phyloP scores from a whole-genome alignment of 768 basidiomycete species.

The Auricularia sp. region DNA sequence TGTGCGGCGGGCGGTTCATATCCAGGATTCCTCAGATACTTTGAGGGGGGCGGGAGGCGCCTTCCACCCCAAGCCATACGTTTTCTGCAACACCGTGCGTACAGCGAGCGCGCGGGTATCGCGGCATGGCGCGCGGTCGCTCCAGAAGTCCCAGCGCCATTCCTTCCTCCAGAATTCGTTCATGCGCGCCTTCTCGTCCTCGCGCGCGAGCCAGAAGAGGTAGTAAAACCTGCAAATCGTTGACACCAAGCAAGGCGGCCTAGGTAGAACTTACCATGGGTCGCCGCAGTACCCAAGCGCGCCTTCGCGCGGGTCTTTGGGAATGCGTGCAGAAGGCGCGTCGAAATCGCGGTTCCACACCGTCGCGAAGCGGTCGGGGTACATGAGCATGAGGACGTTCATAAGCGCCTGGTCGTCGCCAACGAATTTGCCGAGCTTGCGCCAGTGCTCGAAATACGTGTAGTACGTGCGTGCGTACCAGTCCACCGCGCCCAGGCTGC shows the following conservation, averaged over 20 bases:
- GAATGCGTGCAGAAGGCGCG: constrained; percentile 3
- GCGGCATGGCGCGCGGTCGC: not conserved
- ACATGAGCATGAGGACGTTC: constrained; percentile 36
- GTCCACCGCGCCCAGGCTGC: constrained; percentile 30
- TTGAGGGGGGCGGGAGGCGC: not conserved
- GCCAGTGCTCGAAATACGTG: constrained; percentile 42
- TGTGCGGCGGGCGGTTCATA: not conserved
- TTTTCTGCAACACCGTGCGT: not conserved
- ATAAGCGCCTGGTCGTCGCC: constrained; percentile 51
- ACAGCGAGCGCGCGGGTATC: not conserved
- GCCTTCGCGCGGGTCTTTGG: constrained; percentile 14
- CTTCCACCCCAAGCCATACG: not conserved
- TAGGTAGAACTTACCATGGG: constrained; percentile 24
- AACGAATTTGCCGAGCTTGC: constrained; percentile 35
- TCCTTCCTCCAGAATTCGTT: constrained; percentile 9
- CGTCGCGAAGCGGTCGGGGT: constrained; percentile 35
- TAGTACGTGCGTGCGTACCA: constrained; percentile 42
- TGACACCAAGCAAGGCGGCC: not conserved
- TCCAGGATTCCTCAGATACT: not conserved
- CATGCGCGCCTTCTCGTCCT: constrained; percentile 16
- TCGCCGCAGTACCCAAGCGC: constrained; percentile 31
- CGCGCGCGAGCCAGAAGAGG: constrained; percentile 37
- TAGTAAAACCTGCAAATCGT: constrained; percentile 29
- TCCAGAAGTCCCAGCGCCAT: not conserved
- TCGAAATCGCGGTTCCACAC: constrained; percentile 27